These are phyloP conservation scores for Diaporthe eres DNA, from an alignment of 2,329 filamentous ascomycete species.

Conservation along the genomic window DNA sequence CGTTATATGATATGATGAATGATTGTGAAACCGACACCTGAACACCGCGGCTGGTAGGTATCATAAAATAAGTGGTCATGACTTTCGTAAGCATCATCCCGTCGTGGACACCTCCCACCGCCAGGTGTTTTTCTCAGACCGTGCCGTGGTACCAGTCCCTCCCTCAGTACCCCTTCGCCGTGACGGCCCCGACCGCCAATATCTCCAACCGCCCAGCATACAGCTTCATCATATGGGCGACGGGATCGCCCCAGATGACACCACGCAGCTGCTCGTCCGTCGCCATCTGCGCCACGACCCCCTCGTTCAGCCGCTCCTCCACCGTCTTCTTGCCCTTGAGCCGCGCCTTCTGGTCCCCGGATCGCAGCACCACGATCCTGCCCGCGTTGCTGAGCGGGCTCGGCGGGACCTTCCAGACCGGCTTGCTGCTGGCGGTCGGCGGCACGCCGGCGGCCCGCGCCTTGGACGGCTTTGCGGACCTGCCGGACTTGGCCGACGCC, in stretches of 20 bases:
- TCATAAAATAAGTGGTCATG: conserved; percentile 30
- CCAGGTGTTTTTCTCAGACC: background rate
- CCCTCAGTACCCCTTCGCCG: conserved; percentile 52
- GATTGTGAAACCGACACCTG: background rate
- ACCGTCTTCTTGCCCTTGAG: conserved; percentile 62
- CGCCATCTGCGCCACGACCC: conserved; percentile 77
- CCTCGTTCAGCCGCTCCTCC: conserved; percentile 66
- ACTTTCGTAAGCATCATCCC: conserved; percentile 26
- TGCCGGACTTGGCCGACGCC: conserved; percentile 48
- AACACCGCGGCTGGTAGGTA: conserved; percentile 31
- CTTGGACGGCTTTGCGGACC: conserved; percentile 44
- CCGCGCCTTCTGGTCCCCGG: conserved; percentile 56
- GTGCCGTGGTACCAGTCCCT: background rate
- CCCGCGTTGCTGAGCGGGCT: conserved; percentile 80
- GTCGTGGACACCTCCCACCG: background rate
- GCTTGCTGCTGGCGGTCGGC: conserved; percentile 46
- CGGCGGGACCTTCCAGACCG: conserved; percentile 76
- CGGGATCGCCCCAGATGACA: conserved; percentile 85
- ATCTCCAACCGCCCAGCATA: conserved; percentile 81
- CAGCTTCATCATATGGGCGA: conserved; percentile 84
- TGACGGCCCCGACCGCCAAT: conserved; percentile 78
- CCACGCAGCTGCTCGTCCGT: conserved; percentile 77
- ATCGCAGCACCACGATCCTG: conserved; percentile 75
- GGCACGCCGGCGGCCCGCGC: background rate
- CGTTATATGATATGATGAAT: conserved; percentile 2